Base-by-base conservation (phyloP, 129 eudicot species). In the Flaveria ramosissima region DNA sequence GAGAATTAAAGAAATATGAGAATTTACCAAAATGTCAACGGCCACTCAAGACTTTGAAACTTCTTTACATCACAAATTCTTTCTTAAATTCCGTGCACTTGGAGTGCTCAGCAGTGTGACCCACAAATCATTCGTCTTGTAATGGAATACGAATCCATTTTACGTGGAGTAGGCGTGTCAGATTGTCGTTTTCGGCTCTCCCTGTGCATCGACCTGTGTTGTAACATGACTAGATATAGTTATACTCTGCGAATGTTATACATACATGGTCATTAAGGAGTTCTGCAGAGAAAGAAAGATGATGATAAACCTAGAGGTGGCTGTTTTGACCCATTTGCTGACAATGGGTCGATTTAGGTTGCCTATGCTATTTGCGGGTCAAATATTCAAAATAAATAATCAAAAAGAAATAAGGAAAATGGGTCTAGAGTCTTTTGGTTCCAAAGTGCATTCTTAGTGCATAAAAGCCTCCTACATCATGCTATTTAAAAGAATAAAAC, bases 1-100 rank as follows among this genome's bases (percentile, higher is more conserved):
- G 57, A 43, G 27, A 65, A 71, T 32, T 41, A 69, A 77, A 78
- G 45, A 51, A 48, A 12, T 43, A 3, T 43, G 48, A 32, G 67
- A 74, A 80, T 82, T 77, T 66, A 24, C 52, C 74, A 71, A 56
- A 39, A 50, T 83, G 97, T 91, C 97, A 91, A 91, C 97, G 92
- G 77, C 82, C 76, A 70, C 83, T 55, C 17, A 77, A 75, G 11
- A 45, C 41, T 45, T 45, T 45, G 48, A 45, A 68, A 39, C 39
- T 71, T 70, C 68, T 75, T 82, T 48, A 72, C 75, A 80, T 63
- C 78, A 76, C 75, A 80, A 59, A 57, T 80, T 55, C 26, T 70
- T 83, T 86, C 90, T 90, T 79, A 87, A 85, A 83, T 83, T 85
- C 83, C 72, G 87, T 87, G 92, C 89, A 65, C 7, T 72, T 10